Percentiles rank a stretch among this genome's conserved stretches.
Evolutionary conservation across 2,329 filamentous ascomycete genomes (phyloP).

Genomic region (Mycosphaerella sp.): DNA sequence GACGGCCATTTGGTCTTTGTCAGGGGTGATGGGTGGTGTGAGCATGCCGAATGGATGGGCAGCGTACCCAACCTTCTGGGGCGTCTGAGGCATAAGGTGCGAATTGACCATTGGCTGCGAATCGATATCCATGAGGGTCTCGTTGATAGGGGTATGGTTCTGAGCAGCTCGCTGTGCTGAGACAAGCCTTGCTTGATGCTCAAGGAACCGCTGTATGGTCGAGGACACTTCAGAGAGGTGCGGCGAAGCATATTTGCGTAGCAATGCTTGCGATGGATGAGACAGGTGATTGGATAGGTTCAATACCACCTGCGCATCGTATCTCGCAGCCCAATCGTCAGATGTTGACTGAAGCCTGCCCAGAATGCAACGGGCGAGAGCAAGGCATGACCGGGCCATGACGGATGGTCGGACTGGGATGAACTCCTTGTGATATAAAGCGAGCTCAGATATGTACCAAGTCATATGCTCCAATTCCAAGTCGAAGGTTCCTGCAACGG

Average conservation of each 20-base stretch:
- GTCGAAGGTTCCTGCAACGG: constrained; percentile 62
- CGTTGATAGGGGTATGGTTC: constrained; percentile 22
- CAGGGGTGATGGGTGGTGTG: constrained; percentile 79
- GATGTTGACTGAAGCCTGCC: constrained; percentile 64
- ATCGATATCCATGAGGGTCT: constrained; percentile 25
- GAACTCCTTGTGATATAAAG: constrained; percentile 93
- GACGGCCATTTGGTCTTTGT: constrained; percentile 40
- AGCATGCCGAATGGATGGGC: constrained; percentile 68
- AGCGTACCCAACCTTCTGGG: constrained; percentile 65
- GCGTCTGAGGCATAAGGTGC: constrained; percentile 65
- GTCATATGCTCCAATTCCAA: constrained; percentile 91
- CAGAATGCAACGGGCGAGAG: constrained; percentile 79
- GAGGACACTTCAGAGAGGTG: constrained; percentile 60
- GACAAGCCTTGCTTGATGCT: constrained; percentile 46
- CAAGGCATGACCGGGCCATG: constrained; percentile 80
- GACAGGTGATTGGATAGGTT: constrained; percentile 59
- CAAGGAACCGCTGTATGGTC: constrained; percentile 60
- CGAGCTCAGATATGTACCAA: constrained; percentile 88
- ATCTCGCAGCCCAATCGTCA: constrained; percentile 68
- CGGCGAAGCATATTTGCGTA: constrained; percentile 61
- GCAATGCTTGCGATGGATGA: constrained; percentile 60
- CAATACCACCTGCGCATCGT: constrained; percentile 61
- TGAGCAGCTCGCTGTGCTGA: constrained; percentile 27
- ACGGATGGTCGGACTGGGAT: constrained; percentile 86
- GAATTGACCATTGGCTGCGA: constrained; percentile 23